Base-by-base conservation (phyloP, 345 rosid species). In the Brassica juncea region DNA sequence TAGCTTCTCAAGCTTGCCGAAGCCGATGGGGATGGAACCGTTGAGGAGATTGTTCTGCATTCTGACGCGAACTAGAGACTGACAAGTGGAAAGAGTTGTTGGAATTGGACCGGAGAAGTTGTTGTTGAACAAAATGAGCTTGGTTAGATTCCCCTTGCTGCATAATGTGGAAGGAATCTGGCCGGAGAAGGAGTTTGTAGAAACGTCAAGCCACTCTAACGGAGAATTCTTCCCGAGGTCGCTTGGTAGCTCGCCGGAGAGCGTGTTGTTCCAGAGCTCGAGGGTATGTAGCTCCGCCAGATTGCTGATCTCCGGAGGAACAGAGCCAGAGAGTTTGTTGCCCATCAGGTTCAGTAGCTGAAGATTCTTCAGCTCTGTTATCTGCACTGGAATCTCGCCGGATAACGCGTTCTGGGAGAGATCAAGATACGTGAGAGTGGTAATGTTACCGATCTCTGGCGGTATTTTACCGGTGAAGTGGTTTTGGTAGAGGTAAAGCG, bases 91-190 rank as follows among this genome's bases (percentile, higher is more conserved):
- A 49, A 92, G 69, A 75, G 87, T 87, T 1, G 63, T n/a, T 1
- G 96, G 96, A 75, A 92, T 86, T 21, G 84, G 83, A 77, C 99
- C 98, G 4, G 95, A 84, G 85, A 94, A 87, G 63, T 80, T 86
- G 76, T 94, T 94, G 86, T 88, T 91, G 91, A 94, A 94, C 70
- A 91, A 76, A 66, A 91, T 94, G 86, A 94, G 94, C 87, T 94
- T 92, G 16, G 89, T 88, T 80, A 94, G 96, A 76, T 85, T 91
- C 54, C 96, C 94, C 47, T 83, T 76, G 85, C 82, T 82, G 88
- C 99, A 94, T 68, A 92, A 65, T 19, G 85, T 82, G 4, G 68
- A 72, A 2, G 99, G 99, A 66, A 94, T 89, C 82, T 74, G 83
- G 3, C 98, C 92, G 7, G 98, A 88, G 76, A 94, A 85, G 0